Conservation (phyloP, 331 rosid species). For the Rhamnella rubrinervis region DNA sequence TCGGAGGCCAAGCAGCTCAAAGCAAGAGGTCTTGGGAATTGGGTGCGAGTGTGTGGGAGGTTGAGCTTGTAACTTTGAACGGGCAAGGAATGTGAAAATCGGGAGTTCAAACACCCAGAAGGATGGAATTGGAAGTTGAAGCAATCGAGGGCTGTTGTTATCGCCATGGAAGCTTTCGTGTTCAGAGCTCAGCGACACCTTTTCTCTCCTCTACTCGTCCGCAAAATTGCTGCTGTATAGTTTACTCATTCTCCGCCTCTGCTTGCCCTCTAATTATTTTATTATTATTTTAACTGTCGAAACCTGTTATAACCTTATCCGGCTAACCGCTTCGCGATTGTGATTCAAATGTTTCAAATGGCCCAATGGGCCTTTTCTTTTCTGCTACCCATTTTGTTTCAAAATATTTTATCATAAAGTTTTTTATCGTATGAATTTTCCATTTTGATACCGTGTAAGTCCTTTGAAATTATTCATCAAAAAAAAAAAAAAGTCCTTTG, state of each 20-base stretch:
- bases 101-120: not conserved
- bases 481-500: no score
- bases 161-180: constrained; percentile 2
- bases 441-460: no score
- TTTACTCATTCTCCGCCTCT: not conserved
- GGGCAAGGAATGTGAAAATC: no score
- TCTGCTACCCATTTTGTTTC: no score
- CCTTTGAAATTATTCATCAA: no score
- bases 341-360: no score
- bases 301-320: constrained; percentile 2
- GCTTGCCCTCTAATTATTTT: no score
- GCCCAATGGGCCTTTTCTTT: no score
- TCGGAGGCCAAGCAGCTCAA: constrained; percentile 30
- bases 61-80: constrained; percentile 6
- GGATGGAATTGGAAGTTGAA: constrained; percentile 4
- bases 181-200: not conserved
- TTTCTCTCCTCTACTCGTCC: not conserved
- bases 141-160: constrained; percentile 9
- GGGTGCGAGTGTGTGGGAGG: constrained; percentile 5
- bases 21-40: constrained; percentile 16
- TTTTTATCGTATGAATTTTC: no score
- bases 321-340: no score
- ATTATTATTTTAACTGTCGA: not conserved
- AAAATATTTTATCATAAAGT: no score
- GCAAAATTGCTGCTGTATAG: not conserved